Evolutionary conservation across 352 stramenopile genomes (phyloP).

Genomic region (Globisporangium echinulatum): DNA sequence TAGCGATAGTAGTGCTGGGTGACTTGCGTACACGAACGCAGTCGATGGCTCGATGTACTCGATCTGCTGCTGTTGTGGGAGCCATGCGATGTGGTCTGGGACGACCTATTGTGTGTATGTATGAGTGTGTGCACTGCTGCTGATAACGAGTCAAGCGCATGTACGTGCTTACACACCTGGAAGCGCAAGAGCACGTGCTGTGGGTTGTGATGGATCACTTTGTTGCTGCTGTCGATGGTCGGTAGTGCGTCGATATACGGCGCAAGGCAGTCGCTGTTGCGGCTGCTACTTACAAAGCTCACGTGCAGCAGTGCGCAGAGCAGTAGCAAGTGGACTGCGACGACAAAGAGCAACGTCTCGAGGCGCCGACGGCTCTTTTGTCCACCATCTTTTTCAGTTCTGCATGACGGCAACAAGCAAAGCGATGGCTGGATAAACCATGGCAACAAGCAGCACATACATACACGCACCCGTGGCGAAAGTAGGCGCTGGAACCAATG

Average conservation of each 20-base stretch:
- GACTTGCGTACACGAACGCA: slow-evolving; percentile 60
- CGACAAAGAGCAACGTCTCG: slow-evolving; percentile 57
- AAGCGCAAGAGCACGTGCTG: slow-evolving; percentile 27
- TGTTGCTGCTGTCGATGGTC: background rate
- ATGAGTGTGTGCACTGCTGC: background rate
- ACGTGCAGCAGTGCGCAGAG: slow-evolving; percentile 44
- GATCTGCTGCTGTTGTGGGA: background rate
- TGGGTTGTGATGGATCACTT: background rate
- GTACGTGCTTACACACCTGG: slow-evolving; percentile 14
- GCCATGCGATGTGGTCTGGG: background rate
- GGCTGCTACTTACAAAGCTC: slow-evolving; percentile 36
- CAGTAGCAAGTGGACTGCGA: slow-evolving; percentile 38
- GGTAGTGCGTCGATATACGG: slow-evolving; percentile 16
- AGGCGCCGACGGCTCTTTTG: slow-evolving; percentile 39
- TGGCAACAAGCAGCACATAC: background rate
- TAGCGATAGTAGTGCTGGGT: slow-evolving; percentile 68
- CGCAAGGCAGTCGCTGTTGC: slow-evolving; percentile 24
- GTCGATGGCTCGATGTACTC: slow-evolving; percentile 8
- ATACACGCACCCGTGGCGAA: slow-evolving; percentile 30
- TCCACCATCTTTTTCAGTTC: background rate
- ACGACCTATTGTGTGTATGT: slow-evolving; percentile 2
- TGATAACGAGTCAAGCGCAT: no score
- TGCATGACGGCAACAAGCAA: slow-evolving; percentile 1
- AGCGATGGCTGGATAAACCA: background rate
- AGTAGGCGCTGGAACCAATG: slow-evolving; percentile 33